Conservation (phyloP, 2,329 filamentous ascomycete genomes). For the Dothistroma septosporum region DNA sequence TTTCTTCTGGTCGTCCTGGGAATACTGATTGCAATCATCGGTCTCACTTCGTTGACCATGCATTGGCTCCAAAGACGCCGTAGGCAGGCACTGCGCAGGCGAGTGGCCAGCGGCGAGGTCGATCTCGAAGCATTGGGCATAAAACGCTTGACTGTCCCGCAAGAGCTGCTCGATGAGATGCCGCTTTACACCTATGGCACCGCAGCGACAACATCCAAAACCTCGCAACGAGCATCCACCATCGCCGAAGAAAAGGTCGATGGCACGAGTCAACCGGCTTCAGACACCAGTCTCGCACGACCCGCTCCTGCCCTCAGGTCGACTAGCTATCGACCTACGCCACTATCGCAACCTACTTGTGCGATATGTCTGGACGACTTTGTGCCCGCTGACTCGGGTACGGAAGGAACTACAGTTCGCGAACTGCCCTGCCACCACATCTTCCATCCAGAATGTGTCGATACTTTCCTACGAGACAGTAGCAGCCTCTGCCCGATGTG, state of each 20-base stretch:
- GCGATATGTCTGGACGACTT: conserved; percentile 88
- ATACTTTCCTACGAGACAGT: conserved; percentile 71
- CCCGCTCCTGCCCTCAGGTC: conserved; percentile 9
- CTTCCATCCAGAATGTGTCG: conserved; percentile 88
- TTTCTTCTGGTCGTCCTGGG: conserved; percentile 68
- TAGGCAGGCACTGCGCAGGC: conserved; percentile 61
- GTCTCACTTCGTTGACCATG: conserved; percentile 65
- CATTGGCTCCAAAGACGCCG: conserved; percentile 71
- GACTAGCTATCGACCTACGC: conserved; percentile 25
- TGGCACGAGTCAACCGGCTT: neutral
- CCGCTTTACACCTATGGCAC: conserved; percentile 69
- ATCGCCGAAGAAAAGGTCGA: conserved; percentile 12
- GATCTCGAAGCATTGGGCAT: conserved; percentile 84
- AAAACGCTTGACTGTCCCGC: conserved; percentile 73
- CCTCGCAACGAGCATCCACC: conserved; percentile 2
- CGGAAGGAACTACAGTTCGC: conserved; percentile 59
- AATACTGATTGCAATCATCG: conserved; percentile 65
- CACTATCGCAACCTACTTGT: conserved; percentile 72
- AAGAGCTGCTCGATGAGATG: conserved; percentile 65
- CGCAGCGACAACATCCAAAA: conserved; percentile 6
- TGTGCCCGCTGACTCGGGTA: conserved; percentile 36
- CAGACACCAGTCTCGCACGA: conserved; percentile 3
- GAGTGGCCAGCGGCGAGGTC: conserved; percentile 73
- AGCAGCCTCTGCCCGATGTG: conserved; percentile 89
- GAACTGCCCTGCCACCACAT: conserved; percentile 89